Conservation (phyloP, 192 early-diverging fungal genomes). For the Neocallimastix lanati region DNA sequence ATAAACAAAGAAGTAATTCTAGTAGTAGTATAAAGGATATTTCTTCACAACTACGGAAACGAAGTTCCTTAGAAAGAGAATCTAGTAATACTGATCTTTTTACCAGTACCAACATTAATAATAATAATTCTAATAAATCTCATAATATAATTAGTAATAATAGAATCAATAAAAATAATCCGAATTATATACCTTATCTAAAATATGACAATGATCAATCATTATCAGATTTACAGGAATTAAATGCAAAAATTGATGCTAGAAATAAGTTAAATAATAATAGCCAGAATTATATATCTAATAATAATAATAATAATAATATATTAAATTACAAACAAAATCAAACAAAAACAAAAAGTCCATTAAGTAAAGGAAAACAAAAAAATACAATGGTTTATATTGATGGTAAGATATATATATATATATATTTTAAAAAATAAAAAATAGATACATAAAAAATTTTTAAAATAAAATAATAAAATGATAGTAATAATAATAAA, state of each 20-base stretch:
- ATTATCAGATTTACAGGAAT: too few species aligned
- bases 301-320: not conserved
- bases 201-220: too few species aligned
- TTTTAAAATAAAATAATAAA: too few species aligned
- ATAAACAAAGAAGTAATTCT: not conserved
- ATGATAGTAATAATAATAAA: too few species aligned
- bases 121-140: too few species aligned
- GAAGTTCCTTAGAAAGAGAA: not conserved
- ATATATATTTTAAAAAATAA: too few species aligned
- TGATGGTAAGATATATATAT: not conserved
- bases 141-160: too few species aligned
- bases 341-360: not conserved
- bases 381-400: not conserved
- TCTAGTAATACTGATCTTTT: too few species aligned
- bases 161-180: too few species aligned
- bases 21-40: not conserved
- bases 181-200: too few species aligned
- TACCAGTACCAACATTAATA: too few species aligned
- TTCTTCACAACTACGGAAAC: not conserved
- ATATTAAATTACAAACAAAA: not conserved
- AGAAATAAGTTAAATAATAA: not conserved
- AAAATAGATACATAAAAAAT: too few species aligned
- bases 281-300: not conserved
- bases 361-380: not conserved
- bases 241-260: not conserved